phyloP scores from a whole-genome alignment of 345 rosid species.

The Linum trigynum region DNA sequence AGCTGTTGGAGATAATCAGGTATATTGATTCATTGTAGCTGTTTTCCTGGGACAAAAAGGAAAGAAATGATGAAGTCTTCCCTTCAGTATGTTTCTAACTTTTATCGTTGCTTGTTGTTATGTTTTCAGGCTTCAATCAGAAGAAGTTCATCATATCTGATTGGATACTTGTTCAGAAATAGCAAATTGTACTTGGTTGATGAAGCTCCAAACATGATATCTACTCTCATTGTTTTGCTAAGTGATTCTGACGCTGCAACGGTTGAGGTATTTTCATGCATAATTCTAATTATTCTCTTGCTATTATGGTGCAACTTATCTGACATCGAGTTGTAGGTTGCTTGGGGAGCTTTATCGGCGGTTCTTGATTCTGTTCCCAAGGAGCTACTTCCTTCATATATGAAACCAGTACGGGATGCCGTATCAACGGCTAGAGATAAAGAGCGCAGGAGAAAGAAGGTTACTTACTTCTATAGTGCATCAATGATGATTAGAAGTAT shows the following conservation, averaged over 20 bases:
- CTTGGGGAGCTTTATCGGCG: slow-evolving; percentile 92
- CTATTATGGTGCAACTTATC: neutral
- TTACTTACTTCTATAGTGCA: slow-evolving; percentile 15
- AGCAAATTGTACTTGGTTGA: slow-evolving; percentile 90
- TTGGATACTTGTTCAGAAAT: slow-evolving; percentile 82
- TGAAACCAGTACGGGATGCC: slow-evolving; percentile 88
- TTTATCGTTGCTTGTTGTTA: slow-evolving; percentile 1
- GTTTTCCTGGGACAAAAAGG: neutral
- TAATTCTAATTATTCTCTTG: neutral
- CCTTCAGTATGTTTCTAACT: slow-evolving; percentile 6
- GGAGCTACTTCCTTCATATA: slow-evolving; percentile 80
- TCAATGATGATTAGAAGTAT: neutral
- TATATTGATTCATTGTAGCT: slow-evolving; percentile 16
- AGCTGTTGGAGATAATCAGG: slow-evolving; percentile 75
- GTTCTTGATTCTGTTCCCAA: slow-evolving; percentile 88
- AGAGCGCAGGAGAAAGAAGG: slow-evolving; percentile 89
- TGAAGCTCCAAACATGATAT: slow-evolving; percentile 90
- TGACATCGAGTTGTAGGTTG: slow-evolving; percentile 41
- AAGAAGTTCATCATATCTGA: slow-evolving; percentile 79
- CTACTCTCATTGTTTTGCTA: slow-evolving; percentile 77
- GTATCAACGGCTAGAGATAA: slow-evolving; percentile 89
- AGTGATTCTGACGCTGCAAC: slow-evolving; percentile 83
- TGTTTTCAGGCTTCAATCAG: slow-evolving; percentile 71
- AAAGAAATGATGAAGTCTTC: neutral
- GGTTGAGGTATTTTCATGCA: slow-evolving; percentile 44